Evolutionary conservation across 2,329 filamentous ascomycete genomes (phyloP).

Genomic region (Calonectria hawksworthii): DNA sequence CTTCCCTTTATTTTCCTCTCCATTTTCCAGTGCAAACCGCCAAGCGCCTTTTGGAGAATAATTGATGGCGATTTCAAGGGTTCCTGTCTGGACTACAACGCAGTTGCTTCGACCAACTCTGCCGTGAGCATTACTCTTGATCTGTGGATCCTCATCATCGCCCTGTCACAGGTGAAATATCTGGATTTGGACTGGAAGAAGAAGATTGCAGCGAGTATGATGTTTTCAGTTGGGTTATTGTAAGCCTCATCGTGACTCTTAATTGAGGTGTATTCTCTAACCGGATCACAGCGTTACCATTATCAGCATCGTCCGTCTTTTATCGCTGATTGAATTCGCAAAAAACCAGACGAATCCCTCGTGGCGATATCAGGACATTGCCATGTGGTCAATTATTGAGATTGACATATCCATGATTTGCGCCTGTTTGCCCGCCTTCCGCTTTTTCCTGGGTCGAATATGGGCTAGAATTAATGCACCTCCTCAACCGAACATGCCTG

Average conservation of each 20-base stretch:
- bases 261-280: background rate
- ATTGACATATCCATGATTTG: background rate
- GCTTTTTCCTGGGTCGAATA: background rate
- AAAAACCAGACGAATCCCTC: background rate
- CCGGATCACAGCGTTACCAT: background rate
- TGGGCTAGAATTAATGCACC: background rate
- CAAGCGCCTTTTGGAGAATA: background rate
- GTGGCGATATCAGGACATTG: background rate
- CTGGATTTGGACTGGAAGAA: background rate
- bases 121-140: background rate
- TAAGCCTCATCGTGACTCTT: too few relatives aligned
- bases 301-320: background rate
- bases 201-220: background rate
- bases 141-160: background rate
- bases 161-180: background rate
- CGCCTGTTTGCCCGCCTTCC: background rate
- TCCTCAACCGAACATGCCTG: background rate
- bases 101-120: background rate
- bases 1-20: background rate
- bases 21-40: background rate
- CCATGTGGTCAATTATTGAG: background rate
- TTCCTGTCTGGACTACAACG: background rate
- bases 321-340: background rate
- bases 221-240: background rate
- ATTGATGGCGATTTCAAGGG: background rate